phyloP scores from a whole-genome alignment of 352 stramenopile species.

The Phytopythium aichiense region DNA sequence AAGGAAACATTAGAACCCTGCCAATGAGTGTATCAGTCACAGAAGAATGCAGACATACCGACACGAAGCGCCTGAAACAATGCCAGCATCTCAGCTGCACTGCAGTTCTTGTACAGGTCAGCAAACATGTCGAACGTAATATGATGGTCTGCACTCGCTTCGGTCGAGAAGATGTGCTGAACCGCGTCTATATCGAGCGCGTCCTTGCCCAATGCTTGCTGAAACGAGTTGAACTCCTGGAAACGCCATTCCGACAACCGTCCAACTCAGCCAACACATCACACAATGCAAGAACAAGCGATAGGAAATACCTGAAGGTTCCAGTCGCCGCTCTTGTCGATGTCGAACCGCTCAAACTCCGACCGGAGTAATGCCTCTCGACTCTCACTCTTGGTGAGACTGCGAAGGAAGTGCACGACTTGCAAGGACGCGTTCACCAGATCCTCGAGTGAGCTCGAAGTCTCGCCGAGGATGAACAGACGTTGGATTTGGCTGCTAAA shows the following conservation, averaged over 20 bases:
- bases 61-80: slow-evolving; percentile 33
- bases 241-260: not conserved
- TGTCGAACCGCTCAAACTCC: slow-evolving; percentile 44
- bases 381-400: slow-evolving; percentile 37
- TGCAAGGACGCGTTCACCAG: slow-evolving; percentile 23
- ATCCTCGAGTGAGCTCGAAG: slow-evolving; percentile 32
- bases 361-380: slow-evolving; percentile 29
- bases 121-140: slow-evolving; percentile 34
- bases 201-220: slow-evolving; percentile 40
- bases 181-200: slow-evolving; percentile 35
- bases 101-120: slow-evolving; percentile 32
- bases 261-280: not conserved
- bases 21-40: not conserved
- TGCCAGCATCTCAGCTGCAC: slow-evolving; percentile 25
- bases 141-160: slow-evolving; percentile 9
- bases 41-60: slow-evolving; percentile 19
- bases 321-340: slow-evolving; percentile 32
- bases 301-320: slow-evolving; percentile 25
- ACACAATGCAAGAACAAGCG: no score
- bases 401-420: slow-evolving; percentile 13
- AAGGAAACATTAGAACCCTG: not conserved
- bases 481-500: slow-evolving; percentile 16
- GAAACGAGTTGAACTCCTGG: slow-evolving; percentile 60
- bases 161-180: slow-evolving; percentile 27
- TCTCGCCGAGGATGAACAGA: slow-evolving; percentile 30